Conservation (phyloP, 106 monocot species). For the Ottelia alismoides region DNA sequence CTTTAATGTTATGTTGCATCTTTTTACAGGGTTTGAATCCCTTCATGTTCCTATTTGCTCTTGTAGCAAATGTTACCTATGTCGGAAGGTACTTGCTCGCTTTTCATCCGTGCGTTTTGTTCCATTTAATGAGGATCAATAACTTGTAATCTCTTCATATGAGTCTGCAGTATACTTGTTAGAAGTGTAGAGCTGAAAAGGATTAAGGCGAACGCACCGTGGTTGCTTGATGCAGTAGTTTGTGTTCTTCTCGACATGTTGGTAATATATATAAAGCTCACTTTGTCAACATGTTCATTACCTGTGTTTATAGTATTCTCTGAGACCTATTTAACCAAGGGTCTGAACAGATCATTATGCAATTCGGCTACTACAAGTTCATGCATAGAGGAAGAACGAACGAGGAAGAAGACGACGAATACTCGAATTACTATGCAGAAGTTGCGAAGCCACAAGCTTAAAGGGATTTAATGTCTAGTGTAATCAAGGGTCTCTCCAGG, state of each 20-base stretch:
- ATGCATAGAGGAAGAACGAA: constrained; percentile 6
- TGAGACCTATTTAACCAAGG: not conserved
- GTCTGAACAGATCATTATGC: constrained; percentile 39
- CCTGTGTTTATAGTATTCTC: not conserved
- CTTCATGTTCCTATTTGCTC: constrained; percentile 61
- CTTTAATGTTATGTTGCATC: too few species aligned
- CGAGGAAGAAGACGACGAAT: not conserved
- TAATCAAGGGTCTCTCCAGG: too few species aligned
- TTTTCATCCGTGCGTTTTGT: not conserved
- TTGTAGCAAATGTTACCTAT: constrained; percentile 56
- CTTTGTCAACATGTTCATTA: not conserved
- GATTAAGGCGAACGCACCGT: constrained; percentile 53
- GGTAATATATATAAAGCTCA: constrained; percentile 33
- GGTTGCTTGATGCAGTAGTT: constrained; percentile 55
- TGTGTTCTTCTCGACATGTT: constrained; percentile 63
- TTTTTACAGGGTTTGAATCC: constrained; percentile 54
- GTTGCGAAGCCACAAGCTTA: constrained; percentile 6
- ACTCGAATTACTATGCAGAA: constrained; percentile 2
- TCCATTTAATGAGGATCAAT: too few species aligned
- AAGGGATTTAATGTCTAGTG: too few species aligned
- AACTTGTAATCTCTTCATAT: too few species aligned
- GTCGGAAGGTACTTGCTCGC: constrained; percentile 40
- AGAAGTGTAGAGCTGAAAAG: constrained; percentile 54
- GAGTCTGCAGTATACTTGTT: constrained; percentile 38
- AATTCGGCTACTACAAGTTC: constrained; percentile 51